These are phyloP conservation scores for Achlya hypogyna DNA, from an alignment of 352 stramenopile species.

Conservation along the genomic window DNA sequence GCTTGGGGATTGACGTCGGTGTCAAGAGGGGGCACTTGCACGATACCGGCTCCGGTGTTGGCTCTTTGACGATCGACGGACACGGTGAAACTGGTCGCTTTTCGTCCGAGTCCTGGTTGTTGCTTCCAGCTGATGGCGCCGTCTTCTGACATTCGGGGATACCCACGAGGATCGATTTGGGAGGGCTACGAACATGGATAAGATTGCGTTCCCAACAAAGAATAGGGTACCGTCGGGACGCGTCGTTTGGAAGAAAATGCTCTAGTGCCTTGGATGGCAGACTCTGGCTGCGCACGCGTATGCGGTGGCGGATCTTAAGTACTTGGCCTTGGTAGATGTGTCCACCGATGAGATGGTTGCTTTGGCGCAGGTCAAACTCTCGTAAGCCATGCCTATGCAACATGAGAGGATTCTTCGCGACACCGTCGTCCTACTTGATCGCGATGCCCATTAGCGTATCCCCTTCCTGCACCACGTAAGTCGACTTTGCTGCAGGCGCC, in stretches of 20 bases:
- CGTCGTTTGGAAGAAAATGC: neutral
- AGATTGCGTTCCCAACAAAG: neutral
- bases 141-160: neutral
- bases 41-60: slow-evolving; percentile 28
- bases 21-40: slow-evolving; percentile 30
- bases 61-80: slow-evolving; percentile 23
- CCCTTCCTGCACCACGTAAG: slow-evolving; percentile 34
- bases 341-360: slow-evolving; percentile 42
- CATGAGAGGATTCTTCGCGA: neutral
- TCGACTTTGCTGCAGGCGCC: neutral
- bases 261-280: neutral
- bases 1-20: slow-evolving; percentile 29
- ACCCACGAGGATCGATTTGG: neutral
- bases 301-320: slow-evolving; percentile 30
- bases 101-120: neutral
- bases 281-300: slow-evolving; percentile 14
- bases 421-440: slow-evolving; percentile 23
- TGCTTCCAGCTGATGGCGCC: neutral
- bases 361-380: slow-evolving; percentile 37
- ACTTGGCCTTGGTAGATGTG: slow-evolving; percentile 34
- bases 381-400: slow-evolving; percentile 36
- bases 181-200: no score
- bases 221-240: neutral
- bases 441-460: slow-evolving; percentile 40
- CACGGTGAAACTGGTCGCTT: slow-evolving; percentile 17